Evolutionary conservation across 306 rosid species (phyloP), one percentile per base, ranked within the genome.

Genomic region (Argentina anserina): DNA sequence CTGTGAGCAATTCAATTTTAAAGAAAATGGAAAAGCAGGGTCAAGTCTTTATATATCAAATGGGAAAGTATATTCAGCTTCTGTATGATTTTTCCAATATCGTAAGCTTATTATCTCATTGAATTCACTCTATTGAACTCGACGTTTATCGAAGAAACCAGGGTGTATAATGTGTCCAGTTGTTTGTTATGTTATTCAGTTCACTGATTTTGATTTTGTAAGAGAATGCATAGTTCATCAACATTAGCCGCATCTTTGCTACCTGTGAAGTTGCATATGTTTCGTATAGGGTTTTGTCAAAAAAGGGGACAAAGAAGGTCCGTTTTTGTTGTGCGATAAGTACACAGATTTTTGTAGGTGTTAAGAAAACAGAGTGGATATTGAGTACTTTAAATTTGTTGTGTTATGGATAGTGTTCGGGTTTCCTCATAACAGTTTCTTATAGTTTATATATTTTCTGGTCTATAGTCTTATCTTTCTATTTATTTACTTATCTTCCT

Each of bases 391-490:
- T 69, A 43, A 25, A 21, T 49, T 69, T 69, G 9, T 33, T 20
- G 12, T 18, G 25, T 43, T 68, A 36, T 7, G 36, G 41, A 8
- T 9, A 45, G 52, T 49, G 73, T n/a, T n/a, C n/a, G n/a, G n/a
- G 5, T 13, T 41, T 21, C 31, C 7, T 43, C 4, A 5, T 66
- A 25, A 41, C 26, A 42, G 58, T 42, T 67, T 62, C 11, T 61
- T 0, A 9, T 61, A 31, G 39, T 15, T 25, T 15, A 66, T 7
- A 40, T 43, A 43, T 67, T 56, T 43, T 43, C 8, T 7, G 21
- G 8, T 75, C 72, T 62, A 18, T 49, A 20, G 55, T 18, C 39
- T 37, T 69, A 69, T 81, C 65, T 47, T 41, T 41, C 10, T 58
- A 11, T 13, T 58, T 3, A 10, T 25, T 39, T 6, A 37, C 18